Evolutionary conservation across 2,329 filamentous ascomycete species (phyloP).

Genomic region (Arthrobotrys sinensis): DNA sequence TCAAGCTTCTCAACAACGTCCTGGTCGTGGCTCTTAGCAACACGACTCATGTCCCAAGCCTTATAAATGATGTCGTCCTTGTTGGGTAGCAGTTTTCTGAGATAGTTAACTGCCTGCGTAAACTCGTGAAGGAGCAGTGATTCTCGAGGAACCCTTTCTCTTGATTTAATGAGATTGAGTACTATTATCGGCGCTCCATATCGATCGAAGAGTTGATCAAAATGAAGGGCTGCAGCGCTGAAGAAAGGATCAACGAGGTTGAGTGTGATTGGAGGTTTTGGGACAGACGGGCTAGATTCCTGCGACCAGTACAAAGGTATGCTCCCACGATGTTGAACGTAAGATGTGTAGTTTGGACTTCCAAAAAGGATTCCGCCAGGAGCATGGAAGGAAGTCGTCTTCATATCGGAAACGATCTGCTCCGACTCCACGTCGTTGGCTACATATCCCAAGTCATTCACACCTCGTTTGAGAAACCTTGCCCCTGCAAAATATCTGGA

Average conservation of each 20-base stretch:
- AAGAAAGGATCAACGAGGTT: conserved; percentile 98
- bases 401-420: conserved; percentile 94
- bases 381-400: conserved; percentile 95
- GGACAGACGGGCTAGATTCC: conserved; percentile 92
- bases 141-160: conserved; percentile 89
- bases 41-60: conserved; percentile 98
- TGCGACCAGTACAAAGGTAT: conserved; percentile 98
- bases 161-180: conserved; percentile 89
- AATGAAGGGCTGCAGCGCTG: conserved; percentile 90
- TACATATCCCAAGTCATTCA: conserved; percentile 79
- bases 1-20: conserved; percentile 96
- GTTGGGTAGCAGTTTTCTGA: conserved; percentile 91
- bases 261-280: conserved; percentile 89
- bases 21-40: conserved; percentile 90
- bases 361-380: conserved; percentile 87
- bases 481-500: conserved; percentile 96
- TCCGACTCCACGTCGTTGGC: conserved; percentile 99
- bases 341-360: conserved; percentile 93
- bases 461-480: conserved; percentile 91
- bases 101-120: conserved; percentile 86
- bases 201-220: conserved; percentile 92
- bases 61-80: conserved; percentile 92
- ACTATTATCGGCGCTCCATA: conserved; percentile 95
- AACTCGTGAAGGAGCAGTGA: conserved; percentile 92
- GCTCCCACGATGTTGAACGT: conserved; percentile 95